Evolutionary conservation across 345 rosid genomes (phyloP), one percentile per base, ranked within the genome.

Genomic region (Dovyalis caffra): DNA sequence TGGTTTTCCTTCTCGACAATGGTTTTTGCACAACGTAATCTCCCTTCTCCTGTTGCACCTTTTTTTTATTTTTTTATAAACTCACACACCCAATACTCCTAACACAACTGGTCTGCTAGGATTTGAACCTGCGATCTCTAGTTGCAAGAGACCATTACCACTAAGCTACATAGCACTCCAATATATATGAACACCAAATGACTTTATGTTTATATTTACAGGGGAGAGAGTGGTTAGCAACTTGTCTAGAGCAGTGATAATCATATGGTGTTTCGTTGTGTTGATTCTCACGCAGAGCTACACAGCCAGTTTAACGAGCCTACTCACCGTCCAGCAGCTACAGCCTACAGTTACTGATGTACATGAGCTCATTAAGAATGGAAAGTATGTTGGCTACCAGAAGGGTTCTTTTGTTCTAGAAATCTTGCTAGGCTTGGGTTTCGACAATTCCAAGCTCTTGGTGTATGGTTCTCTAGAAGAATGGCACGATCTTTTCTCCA

Each of bases 241-340:
- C 63, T 62, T 84, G 45, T 84, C 87, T 0, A 78, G 92, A 71
- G 0, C 76, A 5, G 80, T 94, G 76, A 78, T 87, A 34, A 53
- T 90, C 69, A 71, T 88, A 47, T 94, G 95, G 95, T 90, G 81
- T 9, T 90, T 91, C 25, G 80, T 88, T 6, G 94, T 93, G 3
- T 88, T 91, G 2, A 85, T 91, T 91, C n/a, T n/a, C n/a, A n/a
- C n/a, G n/a, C n/a, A n/a, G n/a, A n/a, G n/a, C n/a, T n/a, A n/a
- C n/a, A n/a, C 98, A 0, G 98, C 97, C 10, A 89, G 86, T 66
- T 86, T 91, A 15, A 78, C 94, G 0, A 87, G 97, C 2, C 83
- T 86, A 9, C 69, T 91, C 4, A 89, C 94, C 0, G 84, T 90
- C 2, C 85, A 90, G 2, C 81, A 80, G 29, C 78, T 90, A 1